phyloP scores from a whole-genome alignment of 129 eudicot genomes.

The Dittrichia graveolens region DNA sequence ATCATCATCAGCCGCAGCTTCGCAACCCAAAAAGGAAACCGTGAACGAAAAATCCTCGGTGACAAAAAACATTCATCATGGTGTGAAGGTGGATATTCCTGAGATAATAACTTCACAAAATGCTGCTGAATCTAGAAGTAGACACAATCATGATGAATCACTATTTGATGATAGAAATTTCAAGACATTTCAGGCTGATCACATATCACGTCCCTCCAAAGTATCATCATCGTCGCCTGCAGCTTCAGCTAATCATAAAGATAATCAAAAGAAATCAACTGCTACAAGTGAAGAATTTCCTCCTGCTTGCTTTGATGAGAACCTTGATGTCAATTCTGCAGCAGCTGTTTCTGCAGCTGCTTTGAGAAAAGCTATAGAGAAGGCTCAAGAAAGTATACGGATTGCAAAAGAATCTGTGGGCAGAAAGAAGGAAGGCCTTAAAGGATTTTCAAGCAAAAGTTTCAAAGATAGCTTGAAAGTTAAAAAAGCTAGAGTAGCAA shows the following conservation, averaged over 20 bases:
- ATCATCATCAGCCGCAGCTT: conserved; percentile 17
- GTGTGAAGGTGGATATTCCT: conserved; percentile 32
- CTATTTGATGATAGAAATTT: conserved; percentile 40
- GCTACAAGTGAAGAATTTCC: conserved; percentile 40
- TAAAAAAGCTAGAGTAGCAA: conserved; percentile 39
- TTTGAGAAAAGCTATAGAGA: conserved; percentile 79
- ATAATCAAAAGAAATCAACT: conserved; percentile 35
- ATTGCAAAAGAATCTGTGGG: conserved; percentile 77
- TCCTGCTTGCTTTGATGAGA: conserved; percentile 52
- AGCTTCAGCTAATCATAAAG: conserved; percentile 32
- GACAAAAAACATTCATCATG: conserved; percentile 32
- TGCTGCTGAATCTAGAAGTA: conserved; percentile 37
- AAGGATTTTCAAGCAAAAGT: conserved; percentile 45
- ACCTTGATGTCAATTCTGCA: conserved; percentile 74
- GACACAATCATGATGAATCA: conserved; percentile 39
- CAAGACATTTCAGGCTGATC: conserved; percentile 37
- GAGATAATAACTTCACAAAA: conserved; percentile 33
- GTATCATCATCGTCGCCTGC: conserved; percentile 40
- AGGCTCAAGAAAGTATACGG: conserved; percentile 91
- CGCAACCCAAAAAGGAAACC: conserved; percentile 41
- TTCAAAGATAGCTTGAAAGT: conserved; percentile 51
- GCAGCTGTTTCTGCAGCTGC: conserved; percentile 83
- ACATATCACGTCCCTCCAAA: conserved; percentile 44
- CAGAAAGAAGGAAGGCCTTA: conserved; percentile 58
- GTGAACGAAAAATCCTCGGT: conserved; percentile 25